Evolutionary conservation across 371 early-diverging fungal genomes (phyloP).

Genomic region (Batrachochytrium dendrobatidis): DNA sequence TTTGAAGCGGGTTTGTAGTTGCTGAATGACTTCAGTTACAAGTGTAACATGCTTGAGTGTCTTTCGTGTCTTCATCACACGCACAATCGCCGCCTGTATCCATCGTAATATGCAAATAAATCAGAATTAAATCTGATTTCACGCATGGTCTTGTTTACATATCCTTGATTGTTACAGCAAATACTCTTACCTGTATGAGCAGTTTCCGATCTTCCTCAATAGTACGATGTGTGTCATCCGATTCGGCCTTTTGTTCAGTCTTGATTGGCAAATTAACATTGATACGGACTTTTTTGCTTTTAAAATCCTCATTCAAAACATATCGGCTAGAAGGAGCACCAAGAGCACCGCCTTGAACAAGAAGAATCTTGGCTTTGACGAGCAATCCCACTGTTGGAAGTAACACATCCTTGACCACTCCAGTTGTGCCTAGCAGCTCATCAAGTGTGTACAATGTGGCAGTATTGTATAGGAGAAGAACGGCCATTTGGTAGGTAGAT

Average conservation of each 20-base stretch:
- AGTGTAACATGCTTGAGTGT: slow-evolving; percentile 78
- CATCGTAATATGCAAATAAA: no score
- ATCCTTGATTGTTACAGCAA: not conserved
- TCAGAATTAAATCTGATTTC: not conserved
- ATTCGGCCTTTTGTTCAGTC: slow-evolving; percentile 79
- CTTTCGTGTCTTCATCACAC: slow-evolving; percentile 94
- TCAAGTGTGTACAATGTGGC: slow-evolving; percentile 54
- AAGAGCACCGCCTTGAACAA: slow-evolving; percentile 22
- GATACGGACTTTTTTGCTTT: slow-evolving; percentile 78
- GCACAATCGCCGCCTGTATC: slow-evolving; percentile 86
- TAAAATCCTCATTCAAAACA: slow-evolving; percentile 76
- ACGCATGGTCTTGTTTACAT: not conserved
- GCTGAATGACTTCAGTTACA: slow-evolving; percentile 82
- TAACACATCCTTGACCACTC: slow-evolving; percentile 59
- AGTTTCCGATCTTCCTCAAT: slow-evolving; percentile 84
- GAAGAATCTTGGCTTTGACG: slow-evolving; percentile 72
- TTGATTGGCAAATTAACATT: slow-evolving; percentile 77
- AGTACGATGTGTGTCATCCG: slow-evolving; percentile 79
- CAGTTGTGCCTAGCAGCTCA: slow-evolving; percentile 61
- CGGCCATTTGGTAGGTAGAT: slow-evolving; percentile 84
- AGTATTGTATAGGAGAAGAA: slow-evolving; percentile 77
- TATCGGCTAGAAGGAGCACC: slow-evolving; percentile 36
- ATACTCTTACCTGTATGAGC: slow-evolving; percentile 64
- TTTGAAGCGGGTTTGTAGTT: slow-evolving; percentile 83
- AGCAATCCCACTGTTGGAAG: slow-evolving; percentile 64